Conservation (phyloP, 768 basidiomycete species). For the Leccinellum rugosiceps region DNA sequence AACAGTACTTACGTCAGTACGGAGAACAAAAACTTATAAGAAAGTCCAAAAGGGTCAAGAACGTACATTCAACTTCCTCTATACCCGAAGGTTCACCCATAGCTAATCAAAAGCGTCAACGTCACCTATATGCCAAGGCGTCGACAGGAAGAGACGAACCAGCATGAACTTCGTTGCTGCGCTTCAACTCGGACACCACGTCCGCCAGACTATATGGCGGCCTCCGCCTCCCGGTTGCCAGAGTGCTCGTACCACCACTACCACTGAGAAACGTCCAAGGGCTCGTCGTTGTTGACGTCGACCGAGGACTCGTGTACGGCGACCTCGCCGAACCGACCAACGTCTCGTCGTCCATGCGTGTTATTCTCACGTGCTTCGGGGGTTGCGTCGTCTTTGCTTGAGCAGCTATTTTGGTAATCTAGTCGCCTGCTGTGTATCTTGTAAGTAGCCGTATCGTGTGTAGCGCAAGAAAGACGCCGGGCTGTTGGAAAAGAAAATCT, state of each 20-base stretch:
- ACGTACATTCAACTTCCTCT: conserved; percentile 40
- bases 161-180: conserved; percentile 30
- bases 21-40: background rate
- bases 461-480: background rate
- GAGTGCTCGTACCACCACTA: background rate
- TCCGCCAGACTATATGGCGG: conserved; percentile 42
- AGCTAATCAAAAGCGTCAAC: conserved; percentile 9
- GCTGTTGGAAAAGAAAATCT: background rate
- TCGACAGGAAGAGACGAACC: conserved; percentile 24
- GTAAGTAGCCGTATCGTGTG: background rate
- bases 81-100: conserved; percentile 30
- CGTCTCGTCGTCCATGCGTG: conserved; percentile 26
- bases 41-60: background rate
- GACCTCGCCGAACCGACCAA: conserved; percentile 19
- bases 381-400: background rate
- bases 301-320: conserved; percentile 19
- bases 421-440: background rate
- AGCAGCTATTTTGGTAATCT: conserved; percentile 1
- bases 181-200: conserved; percentile 41
- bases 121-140: background rate
- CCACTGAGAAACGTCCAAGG: conserved; percentile 8
- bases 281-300: conserved; percentile 15
- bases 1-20: background rate
- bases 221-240: conserved; percentile 30
- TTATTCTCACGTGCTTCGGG: background rate